These are phyloP conservation scores for Filosporella fistucella DNA, from an alignment of 495 filamentous ascomycete species.

Conservation along the genomic window DNA sequence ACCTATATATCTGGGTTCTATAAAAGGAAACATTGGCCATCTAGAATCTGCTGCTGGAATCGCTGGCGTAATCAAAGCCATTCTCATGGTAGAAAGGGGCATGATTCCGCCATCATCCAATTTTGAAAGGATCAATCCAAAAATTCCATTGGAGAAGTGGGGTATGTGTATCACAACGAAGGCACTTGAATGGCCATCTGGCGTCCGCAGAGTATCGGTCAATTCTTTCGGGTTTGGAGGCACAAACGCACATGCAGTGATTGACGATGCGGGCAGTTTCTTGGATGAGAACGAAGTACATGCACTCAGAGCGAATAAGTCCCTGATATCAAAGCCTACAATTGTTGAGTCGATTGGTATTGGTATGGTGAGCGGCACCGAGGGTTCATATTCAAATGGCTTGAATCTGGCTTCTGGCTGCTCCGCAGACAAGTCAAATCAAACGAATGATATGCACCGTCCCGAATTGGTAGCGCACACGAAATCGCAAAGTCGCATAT, in stretches of 20 bases:
- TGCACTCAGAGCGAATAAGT: too few species aligned
- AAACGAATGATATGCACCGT: too few species aligned
- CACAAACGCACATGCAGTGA: conserved; percentile 49
- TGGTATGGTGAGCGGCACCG: too few species aligned
- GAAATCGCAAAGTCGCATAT: too few species aligned
- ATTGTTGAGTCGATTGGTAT: too few species aligned
- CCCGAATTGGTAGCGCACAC: too few species aligned
- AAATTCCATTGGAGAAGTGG: conserved; percentile 30
- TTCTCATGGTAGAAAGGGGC: conserved; percentile 51
- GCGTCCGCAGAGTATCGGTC: background rate
- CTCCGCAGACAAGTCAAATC: too few species aligned
- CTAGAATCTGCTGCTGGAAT: conserved; percentile 52
- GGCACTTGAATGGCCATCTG: conserved; percentile 24
- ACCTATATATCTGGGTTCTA: conserved; percentile 48
- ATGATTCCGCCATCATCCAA: conserved; percentile 45
- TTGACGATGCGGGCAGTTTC: conserved; percentile 34
- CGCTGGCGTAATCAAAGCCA: conserved; percentile 51
- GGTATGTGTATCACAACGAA: conserved; percentile 53
- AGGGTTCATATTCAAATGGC: background rate
- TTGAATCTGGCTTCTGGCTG: too few species aligned
- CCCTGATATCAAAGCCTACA: too few species aligned
- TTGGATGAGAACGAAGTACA: too few species aligned
- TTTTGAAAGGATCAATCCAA: conserved; percentile 41
- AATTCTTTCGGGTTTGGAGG: conserved; percentile 53
- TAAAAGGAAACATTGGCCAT: conserved; percentile 58